Conservation (phyloP, 805 yeast genomes). For the Spathaspora passalidarum region DNA sequence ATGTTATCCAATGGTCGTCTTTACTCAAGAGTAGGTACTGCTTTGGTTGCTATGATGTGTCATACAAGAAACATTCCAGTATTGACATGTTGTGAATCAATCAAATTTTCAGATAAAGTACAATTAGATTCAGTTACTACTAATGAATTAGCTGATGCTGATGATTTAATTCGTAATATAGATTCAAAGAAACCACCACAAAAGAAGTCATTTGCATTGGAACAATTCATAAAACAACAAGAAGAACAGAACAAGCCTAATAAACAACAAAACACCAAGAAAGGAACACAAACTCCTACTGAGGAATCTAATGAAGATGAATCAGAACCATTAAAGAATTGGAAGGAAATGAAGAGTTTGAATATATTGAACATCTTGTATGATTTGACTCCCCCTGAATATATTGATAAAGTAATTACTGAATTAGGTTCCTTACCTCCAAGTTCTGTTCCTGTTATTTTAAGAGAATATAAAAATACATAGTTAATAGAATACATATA, state of each 20-base stretch:
- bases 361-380: constrained; percentile 83
- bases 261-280: constrained; percentile 13
- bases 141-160: constrained; percentile 84
- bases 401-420: constrained; percentile 90
- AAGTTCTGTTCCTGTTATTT: constrained; percentile 94
- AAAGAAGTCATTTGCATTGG: constrained; percentile 60
- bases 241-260: constrained; percentile 25
- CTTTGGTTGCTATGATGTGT: constrained; percentile 88
- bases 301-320: constrained; percentile 21
- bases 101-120: constrained; percentile 92
- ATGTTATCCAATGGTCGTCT: constrained; percentile 93
- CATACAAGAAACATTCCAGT: constrained; percentile 89
- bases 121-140: constrained; percentile 94
- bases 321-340: constrained; percentile 47
- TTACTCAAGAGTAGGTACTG: constrained; percentile 93
- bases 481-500: constrained; percentile 8
- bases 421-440: constrained; percentile 97
- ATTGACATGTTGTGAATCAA: constrained; percentile 89
- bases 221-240: constrained; percentile 52
- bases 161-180: constrained; percentile 56
- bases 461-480: constrained; percentile 79
- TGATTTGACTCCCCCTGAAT: constrained; percentile 92
- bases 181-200: constrained; percentile 51
- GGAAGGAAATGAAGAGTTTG: constrained; percentile 62
- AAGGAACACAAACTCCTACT: constrained; percentile 5